Percentiles rank a stretch among this genome's conserved stretches.
phyloP scores from a whole-genome alignment of 345 rosid species.

The Physaria fendleri region DNA sequence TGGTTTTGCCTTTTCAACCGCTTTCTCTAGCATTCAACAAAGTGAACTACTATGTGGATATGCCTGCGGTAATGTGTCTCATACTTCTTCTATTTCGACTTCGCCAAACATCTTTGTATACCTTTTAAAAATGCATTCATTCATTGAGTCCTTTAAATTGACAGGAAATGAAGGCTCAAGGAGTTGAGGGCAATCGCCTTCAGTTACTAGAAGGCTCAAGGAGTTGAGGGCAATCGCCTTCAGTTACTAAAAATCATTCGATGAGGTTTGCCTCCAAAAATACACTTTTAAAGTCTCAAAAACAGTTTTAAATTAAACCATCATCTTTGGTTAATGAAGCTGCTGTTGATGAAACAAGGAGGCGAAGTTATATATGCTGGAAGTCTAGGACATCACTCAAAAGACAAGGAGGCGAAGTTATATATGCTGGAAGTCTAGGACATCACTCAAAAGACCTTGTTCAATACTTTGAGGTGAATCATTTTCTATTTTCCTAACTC shows the following conservation, averaged over 20 bases:
- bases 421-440: slow-evolving; percentile 77
- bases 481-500: not conserved
- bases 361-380: slow-evolving; percentile 91
- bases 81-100: not conserved
- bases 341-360: slow-evolving; percentile 84
- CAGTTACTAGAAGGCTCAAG: slow-evolving; percentile 61
- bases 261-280: slow-evolving; percentile 45
- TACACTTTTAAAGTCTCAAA: too few relatives aligned
- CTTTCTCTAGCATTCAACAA: slow-evolving; percentile 75
- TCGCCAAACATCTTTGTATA: not conserved
- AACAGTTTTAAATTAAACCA: not conserved
- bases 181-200: slow-evolving; percentile 59
- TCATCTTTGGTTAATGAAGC: slow-evolving; percentile 34
- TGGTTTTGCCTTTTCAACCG: slow-evolving; percentile 86
- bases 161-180: slow-evolving; percentile 82
- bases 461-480: slow-evolving; percentile 78
- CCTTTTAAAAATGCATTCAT: not conserved
- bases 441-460: slow-evolving; percentile 66
- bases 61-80: slow-evolving; percentile 60
- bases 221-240: slow-evolving; percentile 59
- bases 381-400: slow-evolving; percentile 64
- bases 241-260: slow-evolving; percentile 74
- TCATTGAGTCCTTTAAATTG: not conserved
- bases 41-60: slow-evolving; percentile 74
- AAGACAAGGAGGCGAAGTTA: slow-evolving; percentile 93